phyloP scores from a whole-genome alignment of 768 basidiomycete genomes.

The Lactarius deliciosus region DNA sequence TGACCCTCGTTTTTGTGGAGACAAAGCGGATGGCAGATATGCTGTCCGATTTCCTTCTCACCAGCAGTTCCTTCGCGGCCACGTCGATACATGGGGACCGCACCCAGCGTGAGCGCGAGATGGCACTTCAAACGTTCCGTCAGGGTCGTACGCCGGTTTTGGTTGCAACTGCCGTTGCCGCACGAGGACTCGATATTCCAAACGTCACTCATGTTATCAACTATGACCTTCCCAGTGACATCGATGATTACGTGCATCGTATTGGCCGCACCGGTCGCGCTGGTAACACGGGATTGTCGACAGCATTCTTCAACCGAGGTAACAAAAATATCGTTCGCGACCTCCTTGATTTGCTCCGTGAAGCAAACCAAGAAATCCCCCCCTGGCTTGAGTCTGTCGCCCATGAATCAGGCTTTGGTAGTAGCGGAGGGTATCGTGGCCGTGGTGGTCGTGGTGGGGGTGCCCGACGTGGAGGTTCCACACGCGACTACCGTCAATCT shows the following conservation, averaged over 20 bases:
- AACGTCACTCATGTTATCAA: constrained; percentile 99
- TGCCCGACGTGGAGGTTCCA: constrained; percentile 59
- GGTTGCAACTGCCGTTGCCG: constrained; percentile 98
- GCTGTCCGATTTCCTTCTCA: constrained; percentile 94
- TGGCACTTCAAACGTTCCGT: constrained; percentile 92
- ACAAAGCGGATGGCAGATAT: constrained; percentile 99
- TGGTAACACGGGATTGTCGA: constrained; percentile 93
- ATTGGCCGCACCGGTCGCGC: constrained; percentile 99
- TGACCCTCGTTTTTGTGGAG: constrained; percentile 97
- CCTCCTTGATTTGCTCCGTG: constrained; percentile 87
- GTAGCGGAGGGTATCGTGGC: constrained; percentile 47
- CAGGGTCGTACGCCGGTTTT: constrained; percentile 93
- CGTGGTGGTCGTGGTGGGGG: constrained; percentile 53
- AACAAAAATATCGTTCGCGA: constrained; percentile 93
- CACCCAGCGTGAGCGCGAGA: constrained; percentile 96
- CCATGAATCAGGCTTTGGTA: constrained; percentile 74
- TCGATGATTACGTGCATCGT: constrained; percentile 98
- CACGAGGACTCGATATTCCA: constrained; percentile 98
- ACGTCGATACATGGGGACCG: constrained; percentile 99
- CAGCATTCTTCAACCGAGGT: constrained; percentile 93
- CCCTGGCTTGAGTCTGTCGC: constrained; percentile 86
- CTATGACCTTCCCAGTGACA: constrained; percentile 96
- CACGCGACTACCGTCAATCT: constrained; percentile 43
- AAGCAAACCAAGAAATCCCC: constrained; percentile 96
- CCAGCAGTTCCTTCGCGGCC: constrained; percentile 75